A percentile compares a stretch with the other conserved stretches of the same genome.
These are phyloP conservation scores for Diospyros lotus DNA, from an alignment of 148 eudicot species.

Conservation along the genomic window DNA sequence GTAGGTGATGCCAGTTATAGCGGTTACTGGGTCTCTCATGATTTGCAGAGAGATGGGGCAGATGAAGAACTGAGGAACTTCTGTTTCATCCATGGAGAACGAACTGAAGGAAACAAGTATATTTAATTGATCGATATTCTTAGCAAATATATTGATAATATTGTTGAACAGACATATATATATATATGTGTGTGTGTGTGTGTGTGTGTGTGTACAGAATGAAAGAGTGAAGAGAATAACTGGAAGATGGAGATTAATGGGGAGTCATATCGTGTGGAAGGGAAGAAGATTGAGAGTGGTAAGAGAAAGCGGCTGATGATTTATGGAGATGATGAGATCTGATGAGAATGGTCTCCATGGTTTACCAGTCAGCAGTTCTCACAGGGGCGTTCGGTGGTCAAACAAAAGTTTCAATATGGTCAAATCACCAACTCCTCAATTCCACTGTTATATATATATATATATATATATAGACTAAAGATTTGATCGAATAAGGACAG, in stretches of 20 bases:
- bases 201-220: too few relatives aligned
- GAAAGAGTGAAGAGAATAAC: neutral
- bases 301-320: slow-evolving; percentile 22
- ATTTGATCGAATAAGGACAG: too few relatives aligned
- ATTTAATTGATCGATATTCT: too few relatives aligned
- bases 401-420: neutral
- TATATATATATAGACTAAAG: too few relatives aligned
- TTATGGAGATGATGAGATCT: slow-evolving; percentile 6
- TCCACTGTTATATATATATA: too few relatives aligned
- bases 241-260: neutral
- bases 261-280: too few relatives aligned
- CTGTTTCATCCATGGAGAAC: slow-evolving; percentile 30
- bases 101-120: too few relatives aligned
- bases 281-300: neutral
- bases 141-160: too few relatives aligned
- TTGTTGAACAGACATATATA: too few relatives aligned
- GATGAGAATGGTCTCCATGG: slow-evolving; percentile 4
- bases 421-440: neutral
- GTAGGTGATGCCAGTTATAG: slow-evolving; percentile 42
- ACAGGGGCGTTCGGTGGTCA: slow-evolving; percentile 13
- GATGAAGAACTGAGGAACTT: slow-evolving; percentile 40
- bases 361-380: slow-evolving; percentile 15
- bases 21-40: slow-evolving; percentile 54
- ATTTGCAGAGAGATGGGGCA: slow-evolving; percentile 55
- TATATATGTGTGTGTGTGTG: too few relatives aligned